Conservation (phyloP, 108 stramenopile genomes). For the Pelagomonas calceolata region DNA sequence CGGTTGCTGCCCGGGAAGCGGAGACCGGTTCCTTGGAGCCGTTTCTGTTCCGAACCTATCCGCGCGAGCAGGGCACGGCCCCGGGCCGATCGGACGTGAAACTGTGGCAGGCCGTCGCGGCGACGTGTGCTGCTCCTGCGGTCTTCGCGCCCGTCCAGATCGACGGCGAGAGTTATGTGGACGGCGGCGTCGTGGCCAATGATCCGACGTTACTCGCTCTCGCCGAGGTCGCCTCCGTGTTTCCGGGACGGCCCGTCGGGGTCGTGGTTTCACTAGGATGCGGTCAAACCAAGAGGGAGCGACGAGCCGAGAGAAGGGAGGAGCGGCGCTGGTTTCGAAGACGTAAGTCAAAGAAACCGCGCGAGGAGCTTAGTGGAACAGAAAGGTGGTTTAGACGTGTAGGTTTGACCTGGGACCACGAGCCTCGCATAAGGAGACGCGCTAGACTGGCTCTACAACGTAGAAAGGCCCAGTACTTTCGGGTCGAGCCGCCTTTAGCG, state of each 20-base stretch:
- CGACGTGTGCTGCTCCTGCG: not conserved
- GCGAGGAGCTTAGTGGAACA: not conserved
- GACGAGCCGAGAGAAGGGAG: no score
- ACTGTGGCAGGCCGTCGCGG: not conserved
- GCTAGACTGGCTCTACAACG: no score
- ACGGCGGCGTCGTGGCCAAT: not conserved
- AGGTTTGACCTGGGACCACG: no score
- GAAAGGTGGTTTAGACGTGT: not conserved
- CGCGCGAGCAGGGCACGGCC: not conserved
- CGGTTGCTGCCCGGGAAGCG: not conserved
- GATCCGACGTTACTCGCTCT: not conserved
- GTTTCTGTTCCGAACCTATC: not conserved
- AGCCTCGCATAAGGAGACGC: no score
- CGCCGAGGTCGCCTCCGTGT: not conserved
- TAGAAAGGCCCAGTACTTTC: no score
- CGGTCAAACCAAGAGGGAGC: not conserved
- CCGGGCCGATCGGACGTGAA: not conserved
- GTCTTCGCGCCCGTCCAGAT: not conserved
- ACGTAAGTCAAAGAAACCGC: no score
- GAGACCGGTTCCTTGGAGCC: not conserved
- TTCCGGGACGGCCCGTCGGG: not conserved
- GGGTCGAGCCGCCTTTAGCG: no score
- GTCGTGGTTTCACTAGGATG: not conserved
- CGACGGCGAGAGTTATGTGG: not conserved
- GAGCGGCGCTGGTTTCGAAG: no score